Percentiles rank a stretch among this genome's conserved stretches.
Conservation (phyloP, 257 asterid genomes). For the Solanum lignicaule region DNA sequence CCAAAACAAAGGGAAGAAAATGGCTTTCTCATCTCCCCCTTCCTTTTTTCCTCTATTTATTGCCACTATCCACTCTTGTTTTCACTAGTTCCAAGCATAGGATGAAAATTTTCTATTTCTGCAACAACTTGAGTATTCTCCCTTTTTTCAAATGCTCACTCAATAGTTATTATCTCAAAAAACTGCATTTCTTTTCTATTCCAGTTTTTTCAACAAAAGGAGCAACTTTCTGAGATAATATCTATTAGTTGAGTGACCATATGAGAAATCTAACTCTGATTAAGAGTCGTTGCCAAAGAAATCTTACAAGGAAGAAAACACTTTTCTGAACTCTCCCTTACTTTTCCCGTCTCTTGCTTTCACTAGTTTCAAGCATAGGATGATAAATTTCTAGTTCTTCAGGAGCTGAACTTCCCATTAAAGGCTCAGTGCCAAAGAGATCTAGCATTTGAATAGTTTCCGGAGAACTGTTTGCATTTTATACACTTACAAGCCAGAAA, state of each 20-base stretch:
- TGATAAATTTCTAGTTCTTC: neutral
- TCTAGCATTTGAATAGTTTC: neutral
- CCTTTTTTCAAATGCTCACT: neutral
- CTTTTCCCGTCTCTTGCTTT: neutral
- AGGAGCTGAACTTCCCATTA: neutral
- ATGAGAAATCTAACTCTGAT: neutral
- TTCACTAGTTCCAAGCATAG: neutral
- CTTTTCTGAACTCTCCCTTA: neutral
- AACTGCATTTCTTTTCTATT: accelerated
- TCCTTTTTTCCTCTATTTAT: neutral
- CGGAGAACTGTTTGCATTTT: neutral
- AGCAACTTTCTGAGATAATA: neutral
- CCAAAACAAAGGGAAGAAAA: neutral
- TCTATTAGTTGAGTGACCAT: neutral
- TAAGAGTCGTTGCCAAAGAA: neutral
- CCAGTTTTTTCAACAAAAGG: neutral
- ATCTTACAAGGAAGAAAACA: neutral
- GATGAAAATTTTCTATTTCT: neutral
- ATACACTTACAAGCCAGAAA: neutral
- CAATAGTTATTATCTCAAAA: neutral
- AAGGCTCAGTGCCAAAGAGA: neutral
- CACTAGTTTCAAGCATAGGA: neutral
- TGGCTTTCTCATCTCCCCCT: neutral
- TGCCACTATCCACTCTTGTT: neutral
- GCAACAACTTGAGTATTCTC: neutral